Percentiles rank a stretch among this genome's conserved stretches.
Conservation (phyloP, 2,329 filamentous ascomycete species). For the Ophiocordyceps australis region DNA sequence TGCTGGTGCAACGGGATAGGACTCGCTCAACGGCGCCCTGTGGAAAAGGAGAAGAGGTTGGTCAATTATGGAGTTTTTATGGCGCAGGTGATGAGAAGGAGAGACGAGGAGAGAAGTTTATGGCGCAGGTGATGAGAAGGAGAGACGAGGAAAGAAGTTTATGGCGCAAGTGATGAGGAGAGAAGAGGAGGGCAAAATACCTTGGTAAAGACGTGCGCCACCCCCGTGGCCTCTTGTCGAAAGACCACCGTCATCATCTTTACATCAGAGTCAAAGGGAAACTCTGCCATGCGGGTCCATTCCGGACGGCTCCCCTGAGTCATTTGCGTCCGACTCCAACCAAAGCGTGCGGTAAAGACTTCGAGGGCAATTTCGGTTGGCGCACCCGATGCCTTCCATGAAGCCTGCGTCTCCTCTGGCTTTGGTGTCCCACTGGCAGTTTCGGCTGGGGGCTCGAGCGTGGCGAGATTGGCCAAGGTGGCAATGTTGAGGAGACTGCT, state of each 20-base stretch:
- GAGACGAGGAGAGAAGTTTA: too few species aligned
- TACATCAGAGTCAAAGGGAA: conserved; percentile 55
- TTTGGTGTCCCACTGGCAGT: too few species aligned
- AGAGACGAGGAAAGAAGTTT: too few species aligned
- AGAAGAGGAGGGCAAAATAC: not conserved
- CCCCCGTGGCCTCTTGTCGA: conserved; percentile 16
- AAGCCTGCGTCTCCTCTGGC: conserved; percentile 28
- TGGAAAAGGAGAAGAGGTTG: too few species aligned
- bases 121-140: too few species aligned
- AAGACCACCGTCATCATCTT: conserved; percentile 66
- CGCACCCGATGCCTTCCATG: conserved; percentile 47
- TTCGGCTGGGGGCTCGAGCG: conserved; percentile 15
- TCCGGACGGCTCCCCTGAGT: conserved; percentile 26
- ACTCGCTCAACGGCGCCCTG: conserved; percentile 50
- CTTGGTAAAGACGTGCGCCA: conserved; percentile 38
- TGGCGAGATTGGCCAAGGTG: conserved; percentile 46
- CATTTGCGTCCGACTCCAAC: conserved; percentile 36
- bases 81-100: too few species aligned
- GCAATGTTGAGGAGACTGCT: conserved; percentile 42
- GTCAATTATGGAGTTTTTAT: too few species aligned
- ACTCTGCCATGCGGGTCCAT: conserved; percentile 46
- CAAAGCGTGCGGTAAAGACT: conserved; percentile 53
- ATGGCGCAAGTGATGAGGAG: too few species aligned
- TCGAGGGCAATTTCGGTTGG: conserved; percentile 55
- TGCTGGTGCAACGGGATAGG: conserved; percentile 38